phyloP scores from a whole-genome alignment of 2,329 filamentous ascomycete genomes.

The Phoma herbarum region DNA sequence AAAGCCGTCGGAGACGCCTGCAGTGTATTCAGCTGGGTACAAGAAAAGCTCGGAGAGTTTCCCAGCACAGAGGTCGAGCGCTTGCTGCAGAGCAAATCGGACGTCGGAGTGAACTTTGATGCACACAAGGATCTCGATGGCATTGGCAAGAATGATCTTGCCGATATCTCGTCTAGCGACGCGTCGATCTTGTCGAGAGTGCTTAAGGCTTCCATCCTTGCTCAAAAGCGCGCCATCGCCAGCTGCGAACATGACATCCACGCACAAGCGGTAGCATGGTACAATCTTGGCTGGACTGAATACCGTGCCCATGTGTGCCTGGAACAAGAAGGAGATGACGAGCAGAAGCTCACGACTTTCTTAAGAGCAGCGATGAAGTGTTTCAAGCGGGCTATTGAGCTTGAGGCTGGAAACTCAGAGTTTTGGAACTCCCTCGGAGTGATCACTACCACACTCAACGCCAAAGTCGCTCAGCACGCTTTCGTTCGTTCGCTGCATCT shows the following conservation, averaged over 20 bases:
- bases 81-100: constrained; percentile 64
- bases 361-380: constrained; percentile 84
- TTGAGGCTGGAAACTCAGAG: constrained; percentile 91
- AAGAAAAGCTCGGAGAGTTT: constrained; percentile 70
- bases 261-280: constrained; percentile 94
- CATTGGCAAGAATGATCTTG: constrained; percentile 56
- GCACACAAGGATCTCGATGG: constrained; percentile 75
- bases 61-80: constrained; percentile 66
- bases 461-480: constrained; percentile 88
- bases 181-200: constrained; percentile 60
- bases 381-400: constrained; percentile 95
- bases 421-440: constrained; percentile 98
- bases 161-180: constrained; percentile 28
- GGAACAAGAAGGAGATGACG: constrained; percentile 49
- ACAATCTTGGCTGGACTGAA: constrained; percentile 96
- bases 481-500: constrained; percentile 92
- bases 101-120: constrained; percentile 62
- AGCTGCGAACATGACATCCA: constrained; percentile 77
- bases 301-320: constrained; percentile 79
- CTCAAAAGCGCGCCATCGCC: constrained; percentile 85
- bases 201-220: constrained; percentile 78
- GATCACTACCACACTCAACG: constrained; percentile 84
- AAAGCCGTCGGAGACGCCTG: constrained; percentile 90
- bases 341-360: constrained; percentile 66
- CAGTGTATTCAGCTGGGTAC: constrained; percentile 81